Evolutionary conservation across 441 rosid species (phyloP), one percentile per base, ranked within the genome.

Genomic region (Croton laevigatus): DNA sequence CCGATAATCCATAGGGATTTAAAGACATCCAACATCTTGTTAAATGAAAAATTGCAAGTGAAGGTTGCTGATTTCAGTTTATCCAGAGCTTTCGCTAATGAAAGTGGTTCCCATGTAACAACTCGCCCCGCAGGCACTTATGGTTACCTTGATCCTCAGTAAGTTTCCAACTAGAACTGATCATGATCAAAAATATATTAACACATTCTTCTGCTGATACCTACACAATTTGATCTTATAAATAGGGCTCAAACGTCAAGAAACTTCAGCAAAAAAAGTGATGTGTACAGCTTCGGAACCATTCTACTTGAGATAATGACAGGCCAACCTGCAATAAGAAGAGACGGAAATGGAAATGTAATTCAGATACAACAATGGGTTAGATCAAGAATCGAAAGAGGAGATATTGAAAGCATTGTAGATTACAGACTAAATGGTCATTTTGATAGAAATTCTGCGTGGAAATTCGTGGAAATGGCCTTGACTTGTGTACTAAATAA

Each of bases 1-100:
- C 80, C 86, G 0, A 81, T 84, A 72, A 72, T 88, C 58, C 87
- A 88, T n/a, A n/a, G n/a, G n/a, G n/a, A n/a, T n/a, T n/a, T n/a
- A n/a, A n/a, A n/a, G n/a, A n/a, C n/a, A n/a, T 22, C 88, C 20
- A 86, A 83, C 78, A 83, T 86, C 69, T 69, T 88, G 64, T 59
- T 88, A 22, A 70, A 78, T 37, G 81, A 77, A 55, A 82, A 74
- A 5, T 48, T 58, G 66, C 76, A 75, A 48, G 89, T 87, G 57
- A 85, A 84, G 66, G 71, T 83, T 57, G 74, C 87, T 2, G 88
- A 83, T 82, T 87, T 87, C 8, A 85, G 89, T 46, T 67, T 85
- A 20, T 86, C 88, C 0, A 81, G 72, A 80, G 72, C 66, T 74
- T 79, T 84, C 36, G 59, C 75, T 0, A 42, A 49, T 19, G 85